phyloP scores from a whole-genome alignment of 805 yeast genomes.

The Barnettozyma populi region DNA sequence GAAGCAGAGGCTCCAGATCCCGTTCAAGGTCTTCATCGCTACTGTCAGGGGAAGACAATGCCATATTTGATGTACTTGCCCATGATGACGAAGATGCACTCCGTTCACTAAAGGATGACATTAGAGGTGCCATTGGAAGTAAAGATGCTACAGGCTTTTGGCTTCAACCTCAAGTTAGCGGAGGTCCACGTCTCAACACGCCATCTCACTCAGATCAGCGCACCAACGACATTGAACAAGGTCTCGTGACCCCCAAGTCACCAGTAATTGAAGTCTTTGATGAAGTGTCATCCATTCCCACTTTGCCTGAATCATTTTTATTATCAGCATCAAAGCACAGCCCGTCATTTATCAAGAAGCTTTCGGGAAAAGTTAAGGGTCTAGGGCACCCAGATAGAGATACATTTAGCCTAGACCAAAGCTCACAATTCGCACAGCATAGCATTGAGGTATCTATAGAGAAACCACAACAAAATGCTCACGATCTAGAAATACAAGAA shows the following conservation, averaged over 20 bases:
- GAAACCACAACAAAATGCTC: background rate
- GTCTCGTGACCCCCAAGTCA: background rate
- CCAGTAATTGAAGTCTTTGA: background rate
- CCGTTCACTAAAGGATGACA: constrained; percentile 13
- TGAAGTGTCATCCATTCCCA: background rate
- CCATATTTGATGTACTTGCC: constrained; percentile 10
- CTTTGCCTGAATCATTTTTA: background rate
- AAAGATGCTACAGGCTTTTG: constrained; percentile 14
- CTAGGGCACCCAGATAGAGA: background rate
- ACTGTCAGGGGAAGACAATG: constrained; percentile 3
- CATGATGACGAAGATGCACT: constrained; percentile 11
- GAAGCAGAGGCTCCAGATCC: constrained; percentile 4
- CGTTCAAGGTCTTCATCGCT: constrained; percentile 1
- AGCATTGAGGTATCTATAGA: background rate
- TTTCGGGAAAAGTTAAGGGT: background rate
- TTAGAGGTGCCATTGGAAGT: constrained; percentile 19
- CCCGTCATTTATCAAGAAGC: background rate
- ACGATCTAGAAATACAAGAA: background rate
- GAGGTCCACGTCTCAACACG: background rate
- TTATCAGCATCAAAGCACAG: background rate
- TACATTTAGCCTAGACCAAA: background rate
- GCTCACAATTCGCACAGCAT: background rate
- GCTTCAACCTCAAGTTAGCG: constrained; percentile 10
- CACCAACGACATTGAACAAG: constrained; percentile 5
- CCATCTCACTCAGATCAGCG: background rate